phyloP scores from a whole-genome alignment of 2,329 filamentous ascomycete genomes.

The Cryphonectria parasitica region DNA sequence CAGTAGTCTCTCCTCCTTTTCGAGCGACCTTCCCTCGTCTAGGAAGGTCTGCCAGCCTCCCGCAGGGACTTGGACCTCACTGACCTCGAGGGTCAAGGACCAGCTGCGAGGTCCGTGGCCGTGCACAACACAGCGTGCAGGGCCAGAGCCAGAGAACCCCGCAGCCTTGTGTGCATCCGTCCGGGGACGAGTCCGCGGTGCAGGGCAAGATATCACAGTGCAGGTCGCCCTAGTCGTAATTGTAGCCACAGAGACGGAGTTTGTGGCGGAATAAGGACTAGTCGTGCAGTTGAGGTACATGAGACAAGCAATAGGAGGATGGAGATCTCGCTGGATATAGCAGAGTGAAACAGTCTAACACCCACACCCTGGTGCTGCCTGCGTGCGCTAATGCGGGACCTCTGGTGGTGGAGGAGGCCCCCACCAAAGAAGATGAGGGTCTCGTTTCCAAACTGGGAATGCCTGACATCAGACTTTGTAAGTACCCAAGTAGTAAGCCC shows the following conservation, averaged over 20 bases:
- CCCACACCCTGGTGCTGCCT: background rate
- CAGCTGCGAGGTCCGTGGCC: background rate
- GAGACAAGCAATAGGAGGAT: conserved; percentile 16
- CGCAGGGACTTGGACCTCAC: conserved; percentile 1
- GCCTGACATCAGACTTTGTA: conserved; percentile 5
- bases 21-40: conserved; percentile 17
- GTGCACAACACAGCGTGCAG: background rate
- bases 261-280: conserved; percentile 11
- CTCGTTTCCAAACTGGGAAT: conserved; percentile 14
- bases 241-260: conserved; percentile 16
- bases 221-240: conserved; percentile 6
- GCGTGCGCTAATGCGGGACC: conserved; percentile 4
- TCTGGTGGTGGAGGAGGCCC: background rate
- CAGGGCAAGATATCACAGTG: background rate
- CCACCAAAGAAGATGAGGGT: background rate
- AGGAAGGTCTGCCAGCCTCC: conserved; percentile 22
- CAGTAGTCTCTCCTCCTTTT: conserved; percentile 19
- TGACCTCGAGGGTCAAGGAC: background rate
- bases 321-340: conserved; percentile 8
- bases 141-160: background rate
- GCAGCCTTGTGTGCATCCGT: background rate
- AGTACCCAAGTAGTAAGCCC: background rate
- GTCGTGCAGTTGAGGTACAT: conserved; percentile 22
- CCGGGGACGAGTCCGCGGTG: conserved; percentile 14
- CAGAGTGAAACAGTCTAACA: conserved; percentile 15